Base-by-base conservation (phyloP, 306 rosid genomes). In the Cyamopsis tetragonoloba region DNA sequence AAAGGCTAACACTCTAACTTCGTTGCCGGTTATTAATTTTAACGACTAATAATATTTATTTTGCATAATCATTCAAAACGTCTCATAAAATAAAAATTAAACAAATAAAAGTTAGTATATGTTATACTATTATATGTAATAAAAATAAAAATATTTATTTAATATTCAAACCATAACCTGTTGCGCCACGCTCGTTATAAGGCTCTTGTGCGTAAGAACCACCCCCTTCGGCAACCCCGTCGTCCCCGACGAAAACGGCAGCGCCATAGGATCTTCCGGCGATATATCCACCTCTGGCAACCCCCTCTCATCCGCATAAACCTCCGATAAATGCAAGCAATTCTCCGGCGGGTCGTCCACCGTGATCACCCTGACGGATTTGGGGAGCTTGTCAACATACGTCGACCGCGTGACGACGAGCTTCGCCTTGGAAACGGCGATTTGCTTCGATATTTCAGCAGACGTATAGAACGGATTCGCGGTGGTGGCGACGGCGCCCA, bases 161-260 rank as follows among this genome's bases (percentile, higher is more conserved):
- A n/a, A n/a, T n/a, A n/a, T n/a, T n/a, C n/a, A n/a, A n/a, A n/a
- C n/a, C n/a, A n/a, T n/a, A n/a, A n/a, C n/a, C n/a, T n/a, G 86
- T 15, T 89, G 91, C n/a, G 83, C 87, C 50, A 85, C 82, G 22
- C 84, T 83, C 0, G 91, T 83, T 1, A 70, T 28, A 46, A 83
- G 11, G 20, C 85, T 85, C 78, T 59, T 85, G 34, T 89, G 96
- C 0, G 95, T 89, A 35, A 89, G 66, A 18, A 89, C n/a, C 47
- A 90, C 95, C 0, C 96, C 96, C 70, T 90, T 87, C 0, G 96
- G 80, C 0, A 87, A 71, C 72, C 96, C 95, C 1, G 96, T 87
- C 0, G 96, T 87, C 5, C 96, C 96, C 0, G 96, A 89, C 0
- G 96, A 89, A 57, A 87, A 89, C 17, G 91, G 95, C 0, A 89